Evolutionary conservation across 169 alveolate species (phyloP), one percentile per base, ranked within the genome.

Genomic region (Eimeria falciformis): DNA sequence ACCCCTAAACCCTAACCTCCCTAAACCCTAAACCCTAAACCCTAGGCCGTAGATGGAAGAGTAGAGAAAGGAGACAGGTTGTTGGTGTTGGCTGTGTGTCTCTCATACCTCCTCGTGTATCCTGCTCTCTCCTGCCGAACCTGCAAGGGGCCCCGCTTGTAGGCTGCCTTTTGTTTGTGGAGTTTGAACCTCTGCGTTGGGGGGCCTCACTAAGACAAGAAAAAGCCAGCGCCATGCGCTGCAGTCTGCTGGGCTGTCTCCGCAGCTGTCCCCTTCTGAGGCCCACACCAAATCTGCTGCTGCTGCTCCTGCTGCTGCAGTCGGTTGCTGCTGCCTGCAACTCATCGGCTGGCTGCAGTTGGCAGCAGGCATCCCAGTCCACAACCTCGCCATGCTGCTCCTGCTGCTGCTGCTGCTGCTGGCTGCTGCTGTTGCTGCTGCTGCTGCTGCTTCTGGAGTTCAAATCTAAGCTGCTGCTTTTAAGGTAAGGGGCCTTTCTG

Each of bases 271-370:
- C 73, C 53, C 11, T 29, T 7, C 53, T 23, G 14, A 62, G n/a
- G n/a, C n/a, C n/a, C n/a, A n/a, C n/a, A n/a, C n/a, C n/a, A n/a
- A n/a, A n/a, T n/a, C n/a, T 50, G 29, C 50, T 53, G 47, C 23
- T 81, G 75, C 47, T 81, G 89, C 62, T 55, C 58, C 45, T 81
- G 89, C 56, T n/a, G 87, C 69, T 55, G 68, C 69, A 43, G 21
- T 12, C 11, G 23, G 89, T 25, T 9, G 89, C 58, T 17, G 37
- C 55, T 9, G 27, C 89, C 43, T 55, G 50, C 46, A 29, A 29
- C 89, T 81, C 89, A 14, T 81, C 89, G 50, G 89, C 89, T 81
- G 89, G 89, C 89, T 81, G 89, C 75, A 55, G 56, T 43, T 53
- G 29, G 43, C 77, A 81, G 77, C 89, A 81, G 4, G 71, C 71